Evolutionary conservation across 345 rosid species (phyloP), one percentile per base, ranked within the genome.

Genomic region (Mallotus nudiflorus): DNA sequence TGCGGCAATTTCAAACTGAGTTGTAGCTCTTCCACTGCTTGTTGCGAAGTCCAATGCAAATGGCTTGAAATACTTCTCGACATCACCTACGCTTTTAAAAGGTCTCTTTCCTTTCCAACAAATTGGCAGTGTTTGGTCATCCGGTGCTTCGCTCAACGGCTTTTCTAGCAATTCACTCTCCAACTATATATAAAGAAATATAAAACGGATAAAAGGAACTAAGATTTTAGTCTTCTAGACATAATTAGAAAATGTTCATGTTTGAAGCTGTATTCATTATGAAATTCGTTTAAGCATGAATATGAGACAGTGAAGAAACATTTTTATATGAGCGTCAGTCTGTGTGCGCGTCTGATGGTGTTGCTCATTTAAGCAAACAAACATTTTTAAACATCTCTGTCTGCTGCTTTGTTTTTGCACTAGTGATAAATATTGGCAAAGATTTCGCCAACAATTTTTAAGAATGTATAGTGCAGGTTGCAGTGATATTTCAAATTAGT

Each of bases 71-170:
- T 87, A 89, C 68, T 84, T 92, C 75, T 77, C 85, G 48, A 87
- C 94, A 64, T 95, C 96, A 0, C 76, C 83, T 1, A 87, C 44
- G 77, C 33, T 87, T 80, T 74, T 85, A 84, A 92, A 95, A 29
- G 97, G 96, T 75, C 68, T 86, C 66, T 69, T 73, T 22, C 99
- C 99, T 78, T 85, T 90, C 99, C 99, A 95, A 60, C 99, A 95
- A 13, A 92, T 70, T 6, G 99, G 87, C 25, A 95, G 89, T 0
- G 97, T 88, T 35, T 66, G 71, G 76, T 95, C 99, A 28, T 87
- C 88, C 0, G 67, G 52, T 9, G 86, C 87, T 84, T 90, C 89
- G 56, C 72, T 86, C 42, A 95, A 75, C 1, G 90, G 79, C 75
- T 80, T 85, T 62, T 89, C 82, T 0, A 69, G 64, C 65, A 89